These are phyloP conservation scores for Harringtonia lauricola DNA, from an alignment of 2,329 filamentous ascomycete species.

Conservation along the genomic window DNA sequence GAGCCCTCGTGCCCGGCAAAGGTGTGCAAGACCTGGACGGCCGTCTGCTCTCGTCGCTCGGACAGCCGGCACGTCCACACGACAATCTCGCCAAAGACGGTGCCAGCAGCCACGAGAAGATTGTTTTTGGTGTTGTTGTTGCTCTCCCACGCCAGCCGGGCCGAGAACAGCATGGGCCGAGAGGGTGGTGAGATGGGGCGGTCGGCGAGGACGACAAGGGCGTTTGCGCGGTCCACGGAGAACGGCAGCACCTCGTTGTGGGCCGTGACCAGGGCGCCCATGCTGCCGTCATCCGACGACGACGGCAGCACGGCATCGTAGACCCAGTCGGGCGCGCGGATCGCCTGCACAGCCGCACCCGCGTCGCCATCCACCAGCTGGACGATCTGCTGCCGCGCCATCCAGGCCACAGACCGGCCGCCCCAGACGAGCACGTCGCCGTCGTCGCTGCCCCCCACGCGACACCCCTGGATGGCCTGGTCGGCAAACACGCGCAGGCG, in stretches of 20 bases:
- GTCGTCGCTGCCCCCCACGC: constrained; percentile 21
- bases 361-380: constrained; percentile 18
- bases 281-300: constrained; percentile 20
- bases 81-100: constrained; percentile 88
- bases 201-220: constrained; percentile 27
- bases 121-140: neutral
- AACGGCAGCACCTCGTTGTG: constrained; percentile 70
- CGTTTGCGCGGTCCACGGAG: constrained; percentile 9
- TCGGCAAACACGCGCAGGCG: constrained; percentile 45
- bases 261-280: constrained; percentile 62
- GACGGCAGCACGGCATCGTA: constrained; percentile 53
- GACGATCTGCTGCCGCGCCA: constrained; percentile 22
- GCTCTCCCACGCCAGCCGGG: constrained; percentile 53
- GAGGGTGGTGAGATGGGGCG: constrained; percentile 51
- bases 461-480: constrained; percentile 67
- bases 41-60: neutral
- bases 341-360: constrained; percentile 22
- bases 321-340: constrained; percentile 61
- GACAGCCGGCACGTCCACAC: constrained; percentile 63
- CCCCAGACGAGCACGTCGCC: constrained; percentile 56
- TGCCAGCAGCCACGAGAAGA: constrained; percentile 38
- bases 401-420: constrained; percentile 43
- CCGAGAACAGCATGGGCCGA: constrained; percentile 79
- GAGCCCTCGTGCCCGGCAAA: constrained; percentile 76
- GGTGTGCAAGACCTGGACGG: constrained; percentile 35